Evolutionary conservation across 2,329 filamentous ascomycete species (phyloP), one percentile per base, ranked within the genome.

Genomic region (Cordyceps farinosa): DNA sequence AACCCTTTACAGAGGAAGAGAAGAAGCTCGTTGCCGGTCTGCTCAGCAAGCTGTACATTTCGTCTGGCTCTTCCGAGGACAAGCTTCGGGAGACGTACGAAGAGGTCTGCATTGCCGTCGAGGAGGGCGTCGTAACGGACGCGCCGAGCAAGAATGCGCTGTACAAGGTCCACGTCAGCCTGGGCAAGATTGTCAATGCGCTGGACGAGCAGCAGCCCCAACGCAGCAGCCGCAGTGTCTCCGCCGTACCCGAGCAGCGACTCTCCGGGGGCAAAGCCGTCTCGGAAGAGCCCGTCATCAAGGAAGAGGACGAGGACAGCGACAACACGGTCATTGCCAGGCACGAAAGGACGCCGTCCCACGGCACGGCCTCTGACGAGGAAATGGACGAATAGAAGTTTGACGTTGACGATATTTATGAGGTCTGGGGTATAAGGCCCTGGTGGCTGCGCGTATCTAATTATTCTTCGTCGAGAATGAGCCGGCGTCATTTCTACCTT

Each of bases 11-110:
- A 89, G 89, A 90, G 73, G 92, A 97, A 67, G 93, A 97, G 75
- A 91, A 90, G 78, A 97, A 96, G 74, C 83, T 89, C 1, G 79
- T 95, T 10, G 87, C 91, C 34, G 84, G 87, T 0, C 84, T 97
- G 54, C 83, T 98, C 1, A 87, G 87, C 67, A 98, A 97, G 76
- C 80, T 97, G 2, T 87, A 93, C 72, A 83, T 98, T 54, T 87
- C 89, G 1, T 84, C 91, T 0, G 80, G 88, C 1, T 87, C 87
- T 0, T 80, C 81, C 0, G 82, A 86, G 65, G 79, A 83, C 29
- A 85, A 84, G 69, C 77, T 88, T 65, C 78, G 84, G 66, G 79
- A 82, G 45, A 71, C 86, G 42, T 87, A 88, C 73, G 78, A 81
- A 38, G 80, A 85, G 53, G 78, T 89, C 53, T 79, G 83, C 38